Conservation (phyloP, 73 alveolate species). For the Paraurostyla sp. region DNA sequence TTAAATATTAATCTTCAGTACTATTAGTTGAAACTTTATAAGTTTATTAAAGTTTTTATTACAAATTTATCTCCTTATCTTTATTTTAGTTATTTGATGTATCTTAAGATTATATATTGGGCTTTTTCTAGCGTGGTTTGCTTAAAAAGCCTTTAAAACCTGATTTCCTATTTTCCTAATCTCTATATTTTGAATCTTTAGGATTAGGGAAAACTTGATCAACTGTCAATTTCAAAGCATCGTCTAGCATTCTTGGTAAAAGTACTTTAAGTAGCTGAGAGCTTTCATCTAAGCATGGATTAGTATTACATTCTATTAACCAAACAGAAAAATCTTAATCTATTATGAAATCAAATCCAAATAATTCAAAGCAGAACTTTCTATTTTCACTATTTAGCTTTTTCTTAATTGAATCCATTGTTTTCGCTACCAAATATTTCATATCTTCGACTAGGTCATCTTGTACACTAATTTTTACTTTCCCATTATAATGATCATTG, state of each 20-base stretch:
- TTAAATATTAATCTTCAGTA: not conserved
- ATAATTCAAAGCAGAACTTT: slow-evolving; percentile 90
- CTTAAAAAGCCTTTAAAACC: not conserved
- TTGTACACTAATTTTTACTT: slow-evolving; percentile 58
- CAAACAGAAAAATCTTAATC: slow-evolving; percentile 90
- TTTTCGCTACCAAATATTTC: slow-evolving; percentile 70
- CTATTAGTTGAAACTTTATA: not conserved
- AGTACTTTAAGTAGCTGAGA: slow-evolving; percentile 77
- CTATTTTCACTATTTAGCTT: slow-evolving; percentile 84
- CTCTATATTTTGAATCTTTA: not conserved
- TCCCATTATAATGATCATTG: slow-evolving; percentile 60
- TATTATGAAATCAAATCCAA: slow-evolving; percentile 98
- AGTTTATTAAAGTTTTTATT: not conserved
- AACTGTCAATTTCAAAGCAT: slow-evolving; percentile 87
- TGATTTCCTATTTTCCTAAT: not conserved
- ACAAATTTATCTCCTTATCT: too few relatives aligned
- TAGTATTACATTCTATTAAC: slow-evolving; percentile 98
- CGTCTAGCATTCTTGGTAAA: slow-evolving; percentile 93
- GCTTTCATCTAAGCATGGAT: slow-evolving; percentile 97
- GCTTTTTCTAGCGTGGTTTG: not conserved
- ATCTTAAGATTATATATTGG: not conserved
- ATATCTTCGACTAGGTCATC: slow-evolving; percentile 78
- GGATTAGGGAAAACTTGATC: slow-evolving; percentile 71
- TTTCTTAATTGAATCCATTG: slow-evolving; percentile 73
- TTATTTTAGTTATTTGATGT: not conserved